These are phyloP conservation scores for Beta macrorhiza DNA, from an alignment of 179 eudicot genomes.

Conservation along the genomic window DNA sequence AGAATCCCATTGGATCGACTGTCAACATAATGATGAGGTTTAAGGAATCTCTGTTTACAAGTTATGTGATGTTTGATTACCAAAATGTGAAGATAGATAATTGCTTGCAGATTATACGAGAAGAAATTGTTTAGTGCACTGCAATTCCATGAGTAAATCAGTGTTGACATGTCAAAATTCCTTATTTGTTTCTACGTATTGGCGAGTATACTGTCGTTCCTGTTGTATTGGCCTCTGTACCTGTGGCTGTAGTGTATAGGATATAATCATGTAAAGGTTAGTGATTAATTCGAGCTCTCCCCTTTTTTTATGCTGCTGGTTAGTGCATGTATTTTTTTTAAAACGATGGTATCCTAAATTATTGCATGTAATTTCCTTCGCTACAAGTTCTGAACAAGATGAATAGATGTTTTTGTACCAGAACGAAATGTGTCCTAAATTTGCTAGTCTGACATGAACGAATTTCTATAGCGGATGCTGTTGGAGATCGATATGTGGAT, in stretches of 20 bases:
- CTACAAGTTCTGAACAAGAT: no score
- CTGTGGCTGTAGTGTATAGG: conserved; percentile 11
- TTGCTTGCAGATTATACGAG: neutral
- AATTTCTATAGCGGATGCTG: no score
- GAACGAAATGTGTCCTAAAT: no score
- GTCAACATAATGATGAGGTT: conserved; percentile 13
- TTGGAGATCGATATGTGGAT: no score
- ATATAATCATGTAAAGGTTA: conserved; percentile 5
- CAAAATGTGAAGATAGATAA: neutral
- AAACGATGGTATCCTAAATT: no score
- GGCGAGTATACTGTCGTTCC: neutral
- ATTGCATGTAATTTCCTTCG: no score
- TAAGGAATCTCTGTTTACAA: conserved; percentile 14
- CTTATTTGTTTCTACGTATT: conserved; percentile 2
- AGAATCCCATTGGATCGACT: conserved; percentile 45
- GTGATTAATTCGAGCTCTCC: neutral
- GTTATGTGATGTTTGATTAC: conserved; percentile 4
- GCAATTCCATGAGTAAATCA: conserved; percentile 10
- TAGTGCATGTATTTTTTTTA: no score
- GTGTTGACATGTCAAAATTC: neutral
- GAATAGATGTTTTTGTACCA: no score
- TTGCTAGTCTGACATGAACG: no score
- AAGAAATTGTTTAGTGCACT: conserved; percentile 9
- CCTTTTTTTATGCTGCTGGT: no score
- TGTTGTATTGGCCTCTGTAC: conserved; percentile 19